Conservation (phyloP, 148 eudicot species). For the Vaccinium myrtillus region DNA sequence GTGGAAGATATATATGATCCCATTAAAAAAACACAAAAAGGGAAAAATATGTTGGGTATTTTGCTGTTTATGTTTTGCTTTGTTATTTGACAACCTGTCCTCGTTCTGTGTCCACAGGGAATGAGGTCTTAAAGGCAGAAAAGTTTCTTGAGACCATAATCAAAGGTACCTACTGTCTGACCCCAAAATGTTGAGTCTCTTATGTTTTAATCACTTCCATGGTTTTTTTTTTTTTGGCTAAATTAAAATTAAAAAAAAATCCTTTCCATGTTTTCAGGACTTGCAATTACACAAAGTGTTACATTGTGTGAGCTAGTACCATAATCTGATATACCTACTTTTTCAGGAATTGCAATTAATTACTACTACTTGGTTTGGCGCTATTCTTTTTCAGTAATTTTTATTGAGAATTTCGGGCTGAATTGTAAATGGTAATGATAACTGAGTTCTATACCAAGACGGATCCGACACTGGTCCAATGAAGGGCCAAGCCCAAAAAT, state of each 20-base stretch:
- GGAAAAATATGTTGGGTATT: not conserved
- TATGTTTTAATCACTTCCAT: not conserved
- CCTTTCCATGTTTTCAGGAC: not conserved
- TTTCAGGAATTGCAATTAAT: not conserved
- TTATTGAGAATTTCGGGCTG: slow-evolving; percentile 3
- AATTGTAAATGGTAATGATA: not conserved
- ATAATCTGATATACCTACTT: not conserved
- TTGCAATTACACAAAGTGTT: not conserved
- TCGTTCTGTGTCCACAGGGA: slow-evolving; percentile 43
- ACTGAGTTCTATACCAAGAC: not conserved
- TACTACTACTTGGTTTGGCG: slow-evolving; percentile 1
- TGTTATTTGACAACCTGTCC: slow-evolving; percentile 11
- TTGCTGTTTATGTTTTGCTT: not conserved
- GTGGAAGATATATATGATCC: not conserved
- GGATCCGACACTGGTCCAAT: slow-evolving; percentile 11
- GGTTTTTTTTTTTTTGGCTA: too few relatives aligned
- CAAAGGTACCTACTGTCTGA: slow-evolving; percentile 49
- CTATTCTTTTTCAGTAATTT: not conserved
- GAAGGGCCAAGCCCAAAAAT: not conserved
- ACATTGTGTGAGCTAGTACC: not conserved
- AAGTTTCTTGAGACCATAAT: slow-evolving; percentile 83
- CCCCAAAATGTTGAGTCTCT: not conserved
- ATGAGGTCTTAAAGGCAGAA: slow-evolving; percentile 66
- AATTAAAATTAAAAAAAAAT: not conserved
- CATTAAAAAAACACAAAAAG: not conserved